A percentile compares a stretch with the other conserved stretches of the same genome.
Conservation (phyloP, 2,329 filamentous ascomycete genomes). For the Lachnellula hyalina region DNA sequence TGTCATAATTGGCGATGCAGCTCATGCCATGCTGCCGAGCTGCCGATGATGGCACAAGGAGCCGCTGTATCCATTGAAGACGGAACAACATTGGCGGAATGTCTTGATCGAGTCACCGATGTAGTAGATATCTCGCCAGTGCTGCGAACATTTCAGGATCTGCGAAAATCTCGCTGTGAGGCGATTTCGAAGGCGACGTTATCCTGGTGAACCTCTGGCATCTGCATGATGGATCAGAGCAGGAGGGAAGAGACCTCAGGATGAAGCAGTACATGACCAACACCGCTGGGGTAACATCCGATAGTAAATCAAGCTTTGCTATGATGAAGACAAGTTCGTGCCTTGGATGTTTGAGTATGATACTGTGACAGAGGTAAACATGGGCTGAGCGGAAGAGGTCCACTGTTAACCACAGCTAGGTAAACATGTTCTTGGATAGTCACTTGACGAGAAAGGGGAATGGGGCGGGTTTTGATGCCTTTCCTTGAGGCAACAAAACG, state of each 20-base stretch:
- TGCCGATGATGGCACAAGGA: conserved; percentile 56
- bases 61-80: conserved; percentile 64
- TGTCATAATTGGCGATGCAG: conserved; percentile 48
- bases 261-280: conserved; percentile 47
- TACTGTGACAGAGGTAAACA: conserved; percentile 44
- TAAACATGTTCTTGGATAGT: background rate
- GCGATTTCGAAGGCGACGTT: conserved; percentile 53
- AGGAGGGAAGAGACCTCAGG: conserved; percentile 49
- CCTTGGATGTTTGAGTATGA: conserved; percentile 60
- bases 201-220: conserved; percentile 41
- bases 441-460: background rate
- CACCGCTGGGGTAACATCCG: conserved; percentile 20
- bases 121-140: conserved; percentile 39
- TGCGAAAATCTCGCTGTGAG: conserved; percentile 42
- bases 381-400: background rate
- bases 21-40: conserved; percentile 57
- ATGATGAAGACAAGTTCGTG: conserved; percentile 46
- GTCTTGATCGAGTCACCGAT: conserved; percentile 44
- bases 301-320: conserved; percentile 35
- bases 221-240: conserved; percentile 47
- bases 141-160: conserved; percentile 38
- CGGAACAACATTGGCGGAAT: conserved; percentile 53
- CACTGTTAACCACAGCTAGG: background rate
- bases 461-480: background rate
- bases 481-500: background rate